These are phyloP conservation scores for Acephala macrosclerotiorum DNA, from an alignment of 2,329 filamentous ascomycete species.

Conservation along the genomic window DNA sequence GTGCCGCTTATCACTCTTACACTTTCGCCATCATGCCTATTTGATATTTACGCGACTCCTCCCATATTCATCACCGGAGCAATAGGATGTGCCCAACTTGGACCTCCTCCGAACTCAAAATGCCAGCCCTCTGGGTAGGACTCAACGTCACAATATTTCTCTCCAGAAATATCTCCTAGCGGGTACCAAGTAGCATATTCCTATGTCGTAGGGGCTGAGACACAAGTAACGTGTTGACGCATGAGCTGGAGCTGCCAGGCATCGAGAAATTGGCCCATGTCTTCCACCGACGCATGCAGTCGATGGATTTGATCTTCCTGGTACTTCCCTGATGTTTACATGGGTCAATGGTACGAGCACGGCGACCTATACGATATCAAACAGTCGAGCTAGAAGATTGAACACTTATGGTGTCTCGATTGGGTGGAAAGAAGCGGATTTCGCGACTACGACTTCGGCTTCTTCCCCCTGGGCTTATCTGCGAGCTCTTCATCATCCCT, in stretches of 20 bases:
- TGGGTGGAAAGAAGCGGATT: conserved; percentile 12
- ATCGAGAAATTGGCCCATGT: conserved; percentile 6
- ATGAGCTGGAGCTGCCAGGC: conserved; percentile 7
- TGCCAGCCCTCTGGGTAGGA: conserved; percentile 5
- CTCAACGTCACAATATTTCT: conserved; percentile 3
- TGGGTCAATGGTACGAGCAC: conserved; percentile 2
- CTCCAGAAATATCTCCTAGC: conserved; percentile 7
- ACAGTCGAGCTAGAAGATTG: background rate
- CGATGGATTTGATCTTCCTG: background rate
- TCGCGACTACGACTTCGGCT: background rate
- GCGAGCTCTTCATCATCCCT: background rate
- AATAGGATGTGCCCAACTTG: conserved; percentile 6
- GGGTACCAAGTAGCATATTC: conserved; percentile 11
- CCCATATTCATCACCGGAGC: background rate
- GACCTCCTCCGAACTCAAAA: background rate
- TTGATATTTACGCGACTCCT: background rate
- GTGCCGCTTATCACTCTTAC: conserved; percentile 5
- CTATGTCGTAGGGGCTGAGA: conserved; percentile 4
- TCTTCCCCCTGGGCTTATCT: background rate
- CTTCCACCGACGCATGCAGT: conserved; percentile 7
- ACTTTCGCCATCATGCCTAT: background rate
- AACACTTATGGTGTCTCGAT: conserved; percentile 15
- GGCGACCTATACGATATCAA: background rate
- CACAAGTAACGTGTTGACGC: conserved; percentile 9
- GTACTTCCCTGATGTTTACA: conserved; percentile 3